These are phyloP conservation scores for Apiosordaria backusii DNA, from an alignment of 495 filamentous ascomycete species.

Conservation along the genomic window DNA sequence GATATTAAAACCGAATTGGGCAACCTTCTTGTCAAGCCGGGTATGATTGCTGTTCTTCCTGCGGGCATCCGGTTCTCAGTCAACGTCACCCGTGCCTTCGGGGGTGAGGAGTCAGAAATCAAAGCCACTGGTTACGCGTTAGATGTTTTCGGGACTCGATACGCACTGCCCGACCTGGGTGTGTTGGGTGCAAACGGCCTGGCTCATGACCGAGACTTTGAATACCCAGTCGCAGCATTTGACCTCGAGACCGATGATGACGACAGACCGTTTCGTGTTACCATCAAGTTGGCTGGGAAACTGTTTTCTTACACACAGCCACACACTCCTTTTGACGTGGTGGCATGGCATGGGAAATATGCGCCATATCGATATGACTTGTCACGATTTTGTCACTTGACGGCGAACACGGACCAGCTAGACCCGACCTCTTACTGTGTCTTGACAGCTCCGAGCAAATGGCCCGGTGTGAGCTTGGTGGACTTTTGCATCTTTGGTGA, in stretches of 20 bases:
- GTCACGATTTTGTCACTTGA: slow-evolving; percentile 66
- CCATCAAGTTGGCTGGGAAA: slow-evolving; percentile 63
- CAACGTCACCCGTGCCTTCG: background rate
- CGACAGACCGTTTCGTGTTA: slow-evolving; percentile 44
- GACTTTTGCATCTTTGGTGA: slow-evolving; percentile 75
- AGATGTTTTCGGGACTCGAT: slow-evolving; percentile 65
- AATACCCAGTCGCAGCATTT: slow-evolving; percentile 63
- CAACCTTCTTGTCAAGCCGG: slow-evolving; percentile 51
- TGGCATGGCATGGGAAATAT: slow-evolving; percentile 69
- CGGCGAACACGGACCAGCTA: slow-evolving; percentile 65
- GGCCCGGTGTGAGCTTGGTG: slow-evolving; percentile 60
- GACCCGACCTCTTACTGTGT: slow-evolving; percentile 73
- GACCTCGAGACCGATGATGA: slow-evolving; percentile 39
- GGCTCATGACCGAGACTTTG: slow-evolving; percentile 69
- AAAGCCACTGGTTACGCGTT: slow-evolving; percentile 57
- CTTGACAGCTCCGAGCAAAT: slow-evolving; percentile 58
- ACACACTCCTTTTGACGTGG: slow-evolving; percentile 73
- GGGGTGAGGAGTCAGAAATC: background rate
- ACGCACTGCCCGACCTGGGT: slow-evolving; percentile 65
- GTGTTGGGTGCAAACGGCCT: slow-evolving; percentile 70
- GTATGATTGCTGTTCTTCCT: slow-evolving; percentile 67
- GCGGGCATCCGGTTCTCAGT: slow-evolving; percentile 65
- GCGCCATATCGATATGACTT: slow-evolving; percentile 79
- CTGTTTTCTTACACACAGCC: slow-evolving; percentile 60
- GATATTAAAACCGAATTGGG: slow-evolving; percentile 70